Base-by-base conservation (phyloP, 1,284 basidiomycete genomes). In the Hymenochaete sp. region DNA sequence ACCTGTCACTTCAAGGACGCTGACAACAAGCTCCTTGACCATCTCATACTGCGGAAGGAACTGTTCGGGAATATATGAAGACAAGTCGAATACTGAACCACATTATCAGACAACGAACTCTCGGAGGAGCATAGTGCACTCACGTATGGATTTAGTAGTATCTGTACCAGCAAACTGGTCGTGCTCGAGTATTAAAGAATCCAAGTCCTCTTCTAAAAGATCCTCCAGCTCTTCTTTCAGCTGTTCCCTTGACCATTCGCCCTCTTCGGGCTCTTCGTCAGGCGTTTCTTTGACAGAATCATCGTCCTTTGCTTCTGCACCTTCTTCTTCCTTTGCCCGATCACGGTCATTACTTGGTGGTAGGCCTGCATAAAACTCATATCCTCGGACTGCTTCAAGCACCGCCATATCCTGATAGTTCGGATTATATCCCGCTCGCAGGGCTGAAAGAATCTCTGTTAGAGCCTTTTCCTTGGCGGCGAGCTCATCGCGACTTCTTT, bases 391-490 rank as follows among this genome's bases (percentile, higher is more conserved):
- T 13, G 95, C 93, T 54, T 93, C 93, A 33, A 97, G 79, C 48
- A 98, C 95, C 7, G 91, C 93, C 95, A 98, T 98, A 60, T 98
- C 95, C 62, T 95, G 90, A 62, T 97, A 97, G 64, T 98, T 98
- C 18, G 95, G 95, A 63, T 98, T 98, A 68, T 97, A 98, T 0
- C 84, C 83, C 7, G 76, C 75, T 9, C 88, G 78, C 2, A 98
- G 75, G 28, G 82, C 72, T 48, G 82, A 76, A 11, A 98, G 73
- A 42, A 98, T 85, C n/a, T 81, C 75, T n/a, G 83, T 82, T 2
- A 98, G 75, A 21, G 78, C 72, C 50, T 78, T 73, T 55, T 93
- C 77, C 51, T 86, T 83, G 47, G 81, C 74, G 21, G 86, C 64
- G 46, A 89, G 79, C 50, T 79, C 78, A 42, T 79, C 67, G 56